These are phyloP conservation scores for Hyphopichia buzzinii DNA, from an alignment of 1,139 yeast species.

Conservation along the genomic window DNA sequence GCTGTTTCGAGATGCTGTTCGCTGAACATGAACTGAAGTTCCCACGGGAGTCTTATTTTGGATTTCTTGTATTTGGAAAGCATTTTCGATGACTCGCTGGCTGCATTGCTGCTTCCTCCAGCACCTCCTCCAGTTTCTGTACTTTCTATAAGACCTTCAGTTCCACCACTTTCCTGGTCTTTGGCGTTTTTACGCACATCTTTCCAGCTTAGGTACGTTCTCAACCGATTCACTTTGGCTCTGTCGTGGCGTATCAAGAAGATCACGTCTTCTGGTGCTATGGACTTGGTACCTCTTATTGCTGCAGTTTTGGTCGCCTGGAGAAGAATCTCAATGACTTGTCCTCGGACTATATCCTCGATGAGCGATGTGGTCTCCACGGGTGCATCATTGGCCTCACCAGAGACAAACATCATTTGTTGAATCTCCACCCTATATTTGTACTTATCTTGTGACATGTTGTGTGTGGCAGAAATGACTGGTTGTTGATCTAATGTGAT, in stretches of 20 bases:
- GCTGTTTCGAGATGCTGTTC: conserved; percentile 86
- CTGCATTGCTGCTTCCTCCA: conserved; percentile 28
- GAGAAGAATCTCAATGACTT: conserved; percentile 82
- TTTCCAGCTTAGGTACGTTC: conserved; percentile 94
- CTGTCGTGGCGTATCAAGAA: conserved; percentile 89
- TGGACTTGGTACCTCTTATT: conserved; percentile 77
- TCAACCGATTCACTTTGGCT: conserved; percentile 87
- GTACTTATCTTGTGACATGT: conserved; percentile 42
- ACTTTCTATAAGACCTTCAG: conserved; percentile 50
- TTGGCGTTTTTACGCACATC: conserved; percentile 96
- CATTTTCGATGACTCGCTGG: conserved; percentile 55
- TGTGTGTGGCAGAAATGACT: not conserved
- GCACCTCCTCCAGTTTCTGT: conserved; percentile 39
- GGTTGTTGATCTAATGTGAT: not conserved
- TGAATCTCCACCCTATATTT: conserved; percentile 83
- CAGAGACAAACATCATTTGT: conserved; percentile 98
- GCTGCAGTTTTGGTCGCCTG: conserved; percentile 81
- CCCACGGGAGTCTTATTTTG: conserved; percentile 92
- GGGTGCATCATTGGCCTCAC: conserved; percentile 94
- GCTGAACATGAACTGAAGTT: conserved; percentile 85
- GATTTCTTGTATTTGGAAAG: conserved; percentile 67
- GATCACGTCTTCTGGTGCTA: conserved; percentile 90
- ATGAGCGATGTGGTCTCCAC: conserved; percentile 85
- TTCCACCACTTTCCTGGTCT: conserved; percentile 87
- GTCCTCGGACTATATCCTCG: conserved; percentile 94